These are phyloP conservation scores for Malassezia sympodialis DNA, from an alignment of 1,284 basidiomycete species.

Conservation along the genomic window DNA sequence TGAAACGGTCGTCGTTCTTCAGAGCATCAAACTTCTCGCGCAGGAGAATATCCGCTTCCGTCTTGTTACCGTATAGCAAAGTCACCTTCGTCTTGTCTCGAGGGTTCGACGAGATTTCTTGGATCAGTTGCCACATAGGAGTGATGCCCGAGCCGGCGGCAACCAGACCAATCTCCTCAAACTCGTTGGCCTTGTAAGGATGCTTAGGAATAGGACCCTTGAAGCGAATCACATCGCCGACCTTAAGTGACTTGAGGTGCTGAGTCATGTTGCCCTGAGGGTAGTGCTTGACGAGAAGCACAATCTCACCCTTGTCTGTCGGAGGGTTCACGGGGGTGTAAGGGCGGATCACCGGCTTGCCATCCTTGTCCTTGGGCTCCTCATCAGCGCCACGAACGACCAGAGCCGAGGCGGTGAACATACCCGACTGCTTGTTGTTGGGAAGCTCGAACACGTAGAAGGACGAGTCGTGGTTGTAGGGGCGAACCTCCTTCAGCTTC, in stretches of 20 bases:
- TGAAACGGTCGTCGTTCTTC: slow-evolving; percentile 53
- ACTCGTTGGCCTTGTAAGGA: slow-evolving; percentile 45
- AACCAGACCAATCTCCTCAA: slow-evolving; percentile 70
- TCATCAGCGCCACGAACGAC: slow-evolving; percentile 52
- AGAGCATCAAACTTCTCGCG: slow-evolving; percentile 64
- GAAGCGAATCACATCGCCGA: slow-evolving; percentile 71
- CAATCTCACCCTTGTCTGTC: slow-evolving; percentile 35
- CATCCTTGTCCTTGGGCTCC: slow-evolving; percentile 59
- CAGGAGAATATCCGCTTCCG: slow-evolving; percentile 81
- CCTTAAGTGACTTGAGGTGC: slow-evolving; percentile 54
- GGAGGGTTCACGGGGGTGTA: slow-evolving; percentile 48
- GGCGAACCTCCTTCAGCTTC: slow-evolving; percentile 69
- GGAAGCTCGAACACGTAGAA: slow-evolving; percentile 79
- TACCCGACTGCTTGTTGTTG: slow-evolving; percentile 64
- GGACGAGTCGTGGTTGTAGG: slow-evolving; percentile 85
- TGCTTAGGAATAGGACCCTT: slow-evolving; percentile 57
- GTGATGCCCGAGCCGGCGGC: slow-evolving; percentile 73
- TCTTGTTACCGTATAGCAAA: slow-evolving; percentile 77
- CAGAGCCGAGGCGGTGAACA: slow-evolving; percentile 60
- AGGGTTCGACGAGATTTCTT: slow-evolving; percentile 49
- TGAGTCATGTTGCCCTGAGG: slow-evolving; percentile 47
- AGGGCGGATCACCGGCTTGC: slow-evolving; percentile 71
- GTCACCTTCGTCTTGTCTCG: slow-evolving; percentile 94
- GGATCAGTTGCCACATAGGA: slow-evolving; percentile 49
- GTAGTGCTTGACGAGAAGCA: slow-evolving; percentile 68